Percentiles rank a stretch among this genome's conserved stretches.
These are phyloP conservation scores for Remersonia thermophila DNA, from an alignment of 2,329 filamentous ascomycete genomes.

Conservation along the genomic window DNA sequence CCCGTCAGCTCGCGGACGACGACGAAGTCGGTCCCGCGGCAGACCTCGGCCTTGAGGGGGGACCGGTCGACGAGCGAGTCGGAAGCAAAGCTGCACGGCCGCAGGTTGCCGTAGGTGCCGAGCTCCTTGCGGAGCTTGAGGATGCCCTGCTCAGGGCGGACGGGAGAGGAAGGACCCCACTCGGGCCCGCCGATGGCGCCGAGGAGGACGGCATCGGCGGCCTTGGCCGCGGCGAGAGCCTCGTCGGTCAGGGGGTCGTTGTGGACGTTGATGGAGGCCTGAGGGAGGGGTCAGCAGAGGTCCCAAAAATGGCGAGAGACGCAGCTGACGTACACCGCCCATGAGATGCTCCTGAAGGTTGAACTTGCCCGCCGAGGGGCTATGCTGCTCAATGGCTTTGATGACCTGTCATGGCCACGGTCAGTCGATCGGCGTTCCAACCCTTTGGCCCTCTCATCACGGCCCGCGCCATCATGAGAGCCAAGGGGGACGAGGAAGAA, in stretches of 20 bases:
- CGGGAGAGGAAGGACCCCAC: slow-evolving; percentile 73
- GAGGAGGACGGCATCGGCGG: slow-evolving; percentile 78
- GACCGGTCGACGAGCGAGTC: slow-evolving; percentile 73
- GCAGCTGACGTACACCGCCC: slow-evolving; percentile 61
- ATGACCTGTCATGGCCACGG: slow-evolving; percentile 67
- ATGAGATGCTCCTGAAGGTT: slow-evolving; percentile 84
- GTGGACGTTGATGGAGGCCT: slow-evolving; percentile 81
- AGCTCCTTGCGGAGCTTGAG: slow-evolving; percentile 87
- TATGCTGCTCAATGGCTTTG: slow-evolving; percentile 61
- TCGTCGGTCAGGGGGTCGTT: slow-evolving; percentile 70
- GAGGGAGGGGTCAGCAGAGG: slow-evolving; percentile 1
- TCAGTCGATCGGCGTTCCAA: too few species aligned
- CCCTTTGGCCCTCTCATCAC: too few species aligned
- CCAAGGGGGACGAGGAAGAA: too few species aligned
- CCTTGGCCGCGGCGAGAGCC: slow-evolving; percentile 70
- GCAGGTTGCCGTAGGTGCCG: slow-evolving; percentile 85
- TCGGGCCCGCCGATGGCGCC: slow-evolving; percentile 91
- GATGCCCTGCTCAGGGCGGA: slow-evolving; percentile 87
- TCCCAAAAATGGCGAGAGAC: neutral
- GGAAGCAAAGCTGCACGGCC: slow-evolving; percentile 90
- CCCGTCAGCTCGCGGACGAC: slow-evolving; percentile 86
- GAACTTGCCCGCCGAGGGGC: slow-evolving; percentile 61
- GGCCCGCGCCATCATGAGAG: too few species aligned
- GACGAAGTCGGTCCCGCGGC: slow-evolving; percentile 79
- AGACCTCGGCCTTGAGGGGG: slow-evolving; percentile 75